Evolutionary conservation across 2,329 filamentous ascomycete species (phyloP), one percentile per base, ranked within the genome.

Genomic region (Sclerotinia trifoliorum): DNA sequence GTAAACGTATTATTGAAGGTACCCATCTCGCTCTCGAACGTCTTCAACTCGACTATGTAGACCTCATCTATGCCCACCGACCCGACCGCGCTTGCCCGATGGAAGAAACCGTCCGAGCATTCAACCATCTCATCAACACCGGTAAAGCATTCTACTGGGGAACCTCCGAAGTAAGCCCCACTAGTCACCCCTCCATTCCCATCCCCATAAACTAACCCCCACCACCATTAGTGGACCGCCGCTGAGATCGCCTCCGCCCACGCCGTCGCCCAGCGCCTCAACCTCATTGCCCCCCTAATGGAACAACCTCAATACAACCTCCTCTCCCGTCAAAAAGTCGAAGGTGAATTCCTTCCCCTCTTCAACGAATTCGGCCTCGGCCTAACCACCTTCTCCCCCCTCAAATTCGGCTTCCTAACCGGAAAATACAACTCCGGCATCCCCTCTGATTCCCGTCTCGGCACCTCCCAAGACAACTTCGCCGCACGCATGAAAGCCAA

Each of bases 71-170:
- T 74, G 88, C 88, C 21, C 89, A 91, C 79, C 84, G 89, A 26
- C 86, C 88, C 1, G 89, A 92, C 76, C 83, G 86, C 11, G 80
- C 85, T 58, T 90, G 88, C 0, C 89, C 88, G 2, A 90, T 91
- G 80, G 87, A 90, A 77, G 89, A 91, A 80, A 87, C 84, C 2
- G 88, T 91, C 49, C 85, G 88, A 65, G 87, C 85, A 65, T 91
- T 92, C 81, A 90, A 90, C 80, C 83, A 90, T 77, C 79, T 91
- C 65, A 90, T 92, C 76, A 81, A 87, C 77, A 83, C 82, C 0
- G 89, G 89, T 72, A 88, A 90, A 79, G 86, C 87, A 2, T 85
- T 91, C 71, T 90, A 90, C 81, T 90, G 88, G 88, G 88, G 88
- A 54, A 90, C 88, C 0, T 89, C 86, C 0, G 86, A 90, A 77